Evolutionary conservation across 148 eudicot genomes (phyloP).

Genomic region (Cornus kousa): DNA sequence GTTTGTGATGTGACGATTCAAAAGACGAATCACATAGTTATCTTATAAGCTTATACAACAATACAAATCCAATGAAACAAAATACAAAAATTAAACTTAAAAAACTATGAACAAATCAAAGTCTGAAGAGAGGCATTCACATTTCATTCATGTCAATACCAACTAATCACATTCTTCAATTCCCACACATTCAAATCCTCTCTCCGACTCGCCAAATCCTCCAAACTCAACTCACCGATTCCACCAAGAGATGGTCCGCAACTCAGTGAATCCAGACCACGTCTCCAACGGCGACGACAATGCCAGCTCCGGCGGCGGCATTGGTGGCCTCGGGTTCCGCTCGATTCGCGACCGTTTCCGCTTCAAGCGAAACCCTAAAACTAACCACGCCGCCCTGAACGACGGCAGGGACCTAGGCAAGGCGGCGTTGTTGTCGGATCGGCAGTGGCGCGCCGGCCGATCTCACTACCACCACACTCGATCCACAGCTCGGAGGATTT

Average conservation of each 20-base stretch:
- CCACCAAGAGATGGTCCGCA: conserved; percentile 24
- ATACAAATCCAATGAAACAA: too few relatives aligned
- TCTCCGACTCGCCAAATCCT: neutral
- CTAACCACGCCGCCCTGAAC: neutral
- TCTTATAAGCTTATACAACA: too few relatives aligned
- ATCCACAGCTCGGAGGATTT: conserved; percentile 30
- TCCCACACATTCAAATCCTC: neutral
- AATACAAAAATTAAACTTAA: too few relatives aligned
- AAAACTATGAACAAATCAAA: too few relatives aligned
- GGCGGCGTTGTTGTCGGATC: conserved; percentile 24
- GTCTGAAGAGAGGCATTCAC: neutral
- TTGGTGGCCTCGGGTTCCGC: conserved; percentile 44
- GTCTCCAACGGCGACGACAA: conserved; percentile 20
- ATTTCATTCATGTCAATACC: conserved; percentile 9
- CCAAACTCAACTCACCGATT: neutral
- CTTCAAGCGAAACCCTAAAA: conserved; percentile 52
- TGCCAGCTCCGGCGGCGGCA: neutral
- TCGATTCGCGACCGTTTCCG: conserved; percentile 63
- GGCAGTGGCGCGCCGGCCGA: conserved; percentile 32
- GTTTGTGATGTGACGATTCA: too few relatives aligned
- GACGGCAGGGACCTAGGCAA: conserved; percentile 27
- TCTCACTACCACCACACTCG: conserved; percentile 32
- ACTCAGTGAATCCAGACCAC: conserved; percentile 26
- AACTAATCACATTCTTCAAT: neutral
- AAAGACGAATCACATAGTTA: too few relatives aligned